A percentile compares a stretch with the other conserved stretches of the same genome.
Conservation (phyloP, 768 basidiomycete genomes). For the Chalciporus sphaerocephalus region DNA sequence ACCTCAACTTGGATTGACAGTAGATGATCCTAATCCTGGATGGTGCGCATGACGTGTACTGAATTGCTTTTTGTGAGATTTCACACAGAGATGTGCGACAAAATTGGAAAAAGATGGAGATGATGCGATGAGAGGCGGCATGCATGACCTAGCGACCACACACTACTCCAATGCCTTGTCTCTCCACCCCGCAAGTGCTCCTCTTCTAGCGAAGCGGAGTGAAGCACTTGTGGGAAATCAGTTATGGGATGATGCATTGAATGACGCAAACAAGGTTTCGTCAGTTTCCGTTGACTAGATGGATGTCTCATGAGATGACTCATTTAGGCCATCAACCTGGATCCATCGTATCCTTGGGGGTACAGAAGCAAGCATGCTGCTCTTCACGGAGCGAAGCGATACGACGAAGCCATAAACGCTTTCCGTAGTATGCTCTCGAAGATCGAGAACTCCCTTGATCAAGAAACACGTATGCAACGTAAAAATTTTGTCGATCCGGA, state of each 20-base stretch:
- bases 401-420: slow-evolving; percentile 6
- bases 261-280: slow-evolving; percentile 13
- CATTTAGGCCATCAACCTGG: slow-evolving; percentile 5
- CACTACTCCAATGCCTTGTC: slow-evolving; percentile 13
- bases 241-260: slow-evolving; percentile 14
- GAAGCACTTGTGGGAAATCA: slow-evolving; percentile 4
- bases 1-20: no score
- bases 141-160: slow-evolving; percentile 12
- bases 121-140: slow-evolving; percentile 1
- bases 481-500: slow-evolving; percentile 1
- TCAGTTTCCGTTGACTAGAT: no score
- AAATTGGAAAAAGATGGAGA: slow-evolving; percentile 13
- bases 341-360: slow-evolving; percentile 6
- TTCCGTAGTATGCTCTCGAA: slow-evolving; percentile 5
- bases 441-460: slow-evolving; percentile 4
- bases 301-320: no score
- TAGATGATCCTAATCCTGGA: no score
- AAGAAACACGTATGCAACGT: slow-evolving; percentile 1
- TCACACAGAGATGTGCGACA: slow-evolving; percentile 3
- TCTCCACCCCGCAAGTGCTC: slow-evolving; percentile 3
- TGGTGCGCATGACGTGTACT: no score
- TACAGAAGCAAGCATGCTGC: slow-evolving; percentile 7
- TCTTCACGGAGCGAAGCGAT: slow-evolving; percentile 4
- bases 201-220: slow-evolving; percentile 14
- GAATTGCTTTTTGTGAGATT: slow-evolving; percentile 7